A percentile compares a stretch with the other conserved stretches of the same genome.
phyloP scores from a whole-genome alignment of 192 early-diverging fungal genomes.

The Pilaira anomala region DNA sequence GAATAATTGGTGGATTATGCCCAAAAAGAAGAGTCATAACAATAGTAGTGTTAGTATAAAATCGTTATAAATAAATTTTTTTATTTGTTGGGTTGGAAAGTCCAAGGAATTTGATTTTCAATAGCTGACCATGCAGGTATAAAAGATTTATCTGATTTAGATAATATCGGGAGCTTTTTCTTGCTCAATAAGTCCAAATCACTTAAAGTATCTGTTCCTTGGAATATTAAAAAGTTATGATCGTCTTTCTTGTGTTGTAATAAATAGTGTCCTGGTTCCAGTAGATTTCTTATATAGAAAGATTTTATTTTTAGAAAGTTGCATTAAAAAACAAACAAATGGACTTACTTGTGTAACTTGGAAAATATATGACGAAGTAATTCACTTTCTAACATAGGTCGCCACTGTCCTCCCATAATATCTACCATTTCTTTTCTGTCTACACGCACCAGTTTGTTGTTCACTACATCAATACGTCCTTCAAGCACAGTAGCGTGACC shows the following conservation, averaged over 20 bases:
- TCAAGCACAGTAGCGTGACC: conserved; percentile 32
- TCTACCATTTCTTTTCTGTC: conserved; percentile 29
- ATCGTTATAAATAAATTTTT: no score
- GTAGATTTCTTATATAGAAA: no score
- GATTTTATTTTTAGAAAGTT: no score
- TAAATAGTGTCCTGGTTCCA: no score
- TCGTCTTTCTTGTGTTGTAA: no score
- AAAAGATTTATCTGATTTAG: conserved; percentile 20
- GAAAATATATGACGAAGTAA: conserved; percentile 11
- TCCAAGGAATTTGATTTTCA: conserved; percentile 29
- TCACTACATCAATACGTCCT: conserved; percentile 33
- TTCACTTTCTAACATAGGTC: conserved; percentile 29
- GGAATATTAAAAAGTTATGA: no score
- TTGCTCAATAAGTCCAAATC: neutral
- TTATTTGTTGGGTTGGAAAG: conserved; percentile 25
- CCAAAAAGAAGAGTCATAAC: no score
- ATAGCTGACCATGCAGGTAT: conserved; percentile 32
- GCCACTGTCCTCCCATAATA: conserved; percentile 35
- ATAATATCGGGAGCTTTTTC: conserved; percentile 3
- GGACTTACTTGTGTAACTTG: no score
- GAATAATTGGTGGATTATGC: no score
- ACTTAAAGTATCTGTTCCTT: neutral
- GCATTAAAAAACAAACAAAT: no score
- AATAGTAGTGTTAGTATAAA: no score
- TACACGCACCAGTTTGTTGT: conserved; percentile 17